These are phyloP conservation scores for Austroboletus olivaceoglutinosus DNA, from an alignment of 1,284 basidiomycete genomes.

Conservation along the genomic window DNA sequence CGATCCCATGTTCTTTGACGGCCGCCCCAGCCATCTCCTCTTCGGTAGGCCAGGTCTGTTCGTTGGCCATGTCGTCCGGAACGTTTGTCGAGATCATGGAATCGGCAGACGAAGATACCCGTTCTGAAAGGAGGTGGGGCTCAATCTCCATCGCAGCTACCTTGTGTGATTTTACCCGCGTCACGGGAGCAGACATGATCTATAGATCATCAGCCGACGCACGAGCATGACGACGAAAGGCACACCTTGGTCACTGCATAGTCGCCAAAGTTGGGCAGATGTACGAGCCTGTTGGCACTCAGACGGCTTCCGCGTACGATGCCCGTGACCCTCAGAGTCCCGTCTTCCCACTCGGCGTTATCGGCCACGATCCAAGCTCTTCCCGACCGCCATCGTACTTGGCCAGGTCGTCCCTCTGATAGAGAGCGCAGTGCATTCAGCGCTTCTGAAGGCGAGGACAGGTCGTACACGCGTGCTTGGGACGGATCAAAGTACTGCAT, in stretches of 20 bases:
- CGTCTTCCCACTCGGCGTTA: conserved; percentile 46
- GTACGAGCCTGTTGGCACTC: conserved; percentile 84
- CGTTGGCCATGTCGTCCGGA: conserved; percentile 86
- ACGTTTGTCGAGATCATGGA: conserved; percentile 87
- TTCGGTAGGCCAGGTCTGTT: conserved; percentile 99
- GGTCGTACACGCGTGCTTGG: conserved; percentile 66
- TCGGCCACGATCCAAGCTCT: conserved; percentile 83
- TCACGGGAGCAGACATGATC: conserved; percentile 62
- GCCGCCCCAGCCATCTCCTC: conserved; percentile 77
- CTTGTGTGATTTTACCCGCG: conserved; percentile 40
- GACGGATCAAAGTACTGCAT: conserved; percentile 92
- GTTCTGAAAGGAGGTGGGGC: conserved; percentile 54
- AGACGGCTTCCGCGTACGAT: conserved; percentile 79
- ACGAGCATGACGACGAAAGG: neutral
- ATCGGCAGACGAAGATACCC: conserved; percentile 71
- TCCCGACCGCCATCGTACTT: conserved; percentile 81
- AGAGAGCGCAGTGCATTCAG: conserved; percentile 71
- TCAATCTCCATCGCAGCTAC: conserved; percentile 61
- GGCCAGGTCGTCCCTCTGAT: conserved; percentile 75
- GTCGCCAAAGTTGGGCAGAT: conserved; percentile 88
- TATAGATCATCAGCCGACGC: conserved; percentile 28
- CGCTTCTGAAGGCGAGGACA: conserved; percentile 62
- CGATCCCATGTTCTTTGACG: conserved; percentile 30
- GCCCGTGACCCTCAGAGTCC: conserved; percentile 70
- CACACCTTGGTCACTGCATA: conserved; percentile 80